Evolutionary conservation across 257 asterid species (phyloP), one percentile per base, ranked within the genome.

Genomic region (Solanum sejunctum): DNA sequence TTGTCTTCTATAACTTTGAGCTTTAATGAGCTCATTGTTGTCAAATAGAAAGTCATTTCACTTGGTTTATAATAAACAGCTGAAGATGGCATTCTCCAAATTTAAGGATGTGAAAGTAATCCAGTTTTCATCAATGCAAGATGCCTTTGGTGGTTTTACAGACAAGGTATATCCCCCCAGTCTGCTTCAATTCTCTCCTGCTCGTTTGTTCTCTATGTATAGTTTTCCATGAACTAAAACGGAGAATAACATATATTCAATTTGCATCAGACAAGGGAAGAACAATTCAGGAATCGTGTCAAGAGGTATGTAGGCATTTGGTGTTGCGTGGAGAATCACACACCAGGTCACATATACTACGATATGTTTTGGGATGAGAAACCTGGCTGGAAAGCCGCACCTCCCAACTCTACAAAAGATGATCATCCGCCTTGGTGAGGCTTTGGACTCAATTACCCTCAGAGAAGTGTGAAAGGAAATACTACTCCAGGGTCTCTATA

Each of bases 361-460:
- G 98, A 97, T 87, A 92, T 93, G 84, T 97, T 92, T 82, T 97
- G 99, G 99, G 99, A 97, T 82, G 99, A 97, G 89, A 97, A 95
- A 82, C 98, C 98, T 4, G 87, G 56, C 8, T 97, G 99, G 99
- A 95, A 97, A 88, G 95, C 99, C 1, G 83, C 83, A 58, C 95
- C 99, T 13, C 99, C 99, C 51, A 94, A 91, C 88, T 90, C 93
- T 84, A 92, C 92, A 26, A 87, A 85, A 84, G 98, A 97, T 72
- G 99, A 97, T 89, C 99, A 97, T 85, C 98, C 96, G 15, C 99
- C 97, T 18, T 86, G 89, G 45, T 93, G 91, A 97, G 64, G 81
- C 81, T n/a, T 72, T 66, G 23, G 26, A 51, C 61, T 51, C 63
- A 60, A 15, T 49, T 75, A 49, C 23, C 45, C 23, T 75, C 61